Percentiles rank a stretch among this genome's conserved stretches.
Evolutionary conservation across 2,329 filamentous ascomycete species (phyloP).

Genomic region (Fragosphaeria purpurea): DNA sequence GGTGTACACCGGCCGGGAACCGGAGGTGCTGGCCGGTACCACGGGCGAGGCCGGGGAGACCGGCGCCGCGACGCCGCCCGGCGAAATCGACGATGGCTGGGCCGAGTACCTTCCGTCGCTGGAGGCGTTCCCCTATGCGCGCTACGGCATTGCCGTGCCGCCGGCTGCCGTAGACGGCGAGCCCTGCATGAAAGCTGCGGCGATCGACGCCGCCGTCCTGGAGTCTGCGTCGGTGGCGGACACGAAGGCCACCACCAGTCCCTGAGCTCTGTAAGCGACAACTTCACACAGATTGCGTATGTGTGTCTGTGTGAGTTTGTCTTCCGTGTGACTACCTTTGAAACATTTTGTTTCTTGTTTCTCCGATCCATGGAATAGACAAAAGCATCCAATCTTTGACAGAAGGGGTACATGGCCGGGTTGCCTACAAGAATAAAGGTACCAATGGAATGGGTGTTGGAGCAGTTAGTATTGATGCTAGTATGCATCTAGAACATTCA

Average conservation of each 20-base stretch:
- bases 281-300: too few relatives aligned
- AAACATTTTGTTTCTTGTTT: too few relatives aligned
- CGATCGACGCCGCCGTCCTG: constrained; percentile 12
- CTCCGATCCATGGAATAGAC: too few relatives aligned
- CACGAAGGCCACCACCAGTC: not conserved
- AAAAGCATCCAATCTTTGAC: too few relatives aligned
- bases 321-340: too few relatives aligned
- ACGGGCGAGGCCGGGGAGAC: constrained; percentile 55
- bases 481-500: too few relatives aligned
- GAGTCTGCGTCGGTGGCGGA: constrained; percentile 3
- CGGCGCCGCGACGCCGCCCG: constrained; percentile 44
- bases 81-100: constrained; percentile 51
- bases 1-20: constrained; percentile 68
- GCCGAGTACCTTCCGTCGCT: constrained; percentile 43
- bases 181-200: constrained; percentile 30
- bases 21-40: constrained; percentile 71
- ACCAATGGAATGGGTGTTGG: too few relatives aligned
- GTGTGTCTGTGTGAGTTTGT: too few relatives aligned
- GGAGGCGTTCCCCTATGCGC: constrained; percentile 46
- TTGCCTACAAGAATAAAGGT: too few relatives aligned
- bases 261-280: not conserved
- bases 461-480: too few relatives aligned
- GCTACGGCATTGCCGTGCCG: constrained; percentile 47
- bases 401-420: too few relatives aligned
- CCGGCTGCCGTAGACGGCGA: constrained; percentile 32